Base-by-base conservation (phyloP, 495 filamentous ascomycete genomes). In the Schizothecium vesticola region DNA sequence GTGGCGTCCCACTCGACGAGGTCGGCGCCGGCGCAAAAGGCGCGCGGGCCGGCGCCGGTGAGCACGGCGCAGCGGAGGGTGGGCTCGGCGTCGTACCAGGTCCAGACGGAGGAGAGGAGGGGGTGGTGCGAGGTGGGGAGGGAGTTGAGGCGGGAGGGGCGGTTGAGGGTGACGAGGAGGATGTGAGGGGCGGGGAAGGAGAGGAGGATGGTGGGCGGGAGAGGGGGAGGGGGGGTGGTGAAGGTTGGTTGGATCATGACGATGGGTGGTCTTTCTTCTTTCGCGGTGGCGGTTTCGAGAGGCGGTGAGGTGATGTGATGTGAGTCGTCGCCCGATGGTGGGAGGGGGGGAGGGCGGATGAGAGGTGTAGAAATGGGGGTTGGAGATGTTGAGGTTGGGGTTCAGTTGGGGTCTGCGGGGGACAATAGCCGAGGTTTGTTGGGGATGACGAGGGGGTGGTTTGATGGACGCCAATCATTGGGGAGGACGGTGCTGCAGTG, bases 111-210 rank as follows among this genome's bases (percentile, higher is more conserved):
- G 55, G 84, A 80, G 28, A 89, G 80, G 63, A 84, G 82, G 65
- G 72, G 69, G 78, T 89, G 85, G 58, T 82, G 80, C 4, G 78
- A 70, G 6, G 75, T 75, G 59, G 80, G 79, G 73, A 90, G 83
- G 67, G 83, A 81, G 79, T 91, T 91, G 69, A 90, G 83, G 25
- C 79, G 72, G 29, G 76, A 71, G 5, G 87, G 85, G 3, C 87
- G 84, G 79, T 87, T 87, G 76, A 91, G 82, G 0, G 87, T 89
- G 28, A 88, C 80, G 58, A 89, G 83, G 9, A 91, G 81, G 71
- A 89, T 79, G 68, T 85, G 77, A 3, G 82, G 82, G 2, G 73
- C 67, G 0, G 88, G 89, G 75, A 86, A 89, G 64, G 85, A 80
- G 69, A 89, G 66, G 64, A 81, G 56, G 62, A 80, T 76, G 69